phyloP scores from a whole-genome alignment of 1,284 basidiomycete genomes.

The Pholiota adiposa region DNA sequence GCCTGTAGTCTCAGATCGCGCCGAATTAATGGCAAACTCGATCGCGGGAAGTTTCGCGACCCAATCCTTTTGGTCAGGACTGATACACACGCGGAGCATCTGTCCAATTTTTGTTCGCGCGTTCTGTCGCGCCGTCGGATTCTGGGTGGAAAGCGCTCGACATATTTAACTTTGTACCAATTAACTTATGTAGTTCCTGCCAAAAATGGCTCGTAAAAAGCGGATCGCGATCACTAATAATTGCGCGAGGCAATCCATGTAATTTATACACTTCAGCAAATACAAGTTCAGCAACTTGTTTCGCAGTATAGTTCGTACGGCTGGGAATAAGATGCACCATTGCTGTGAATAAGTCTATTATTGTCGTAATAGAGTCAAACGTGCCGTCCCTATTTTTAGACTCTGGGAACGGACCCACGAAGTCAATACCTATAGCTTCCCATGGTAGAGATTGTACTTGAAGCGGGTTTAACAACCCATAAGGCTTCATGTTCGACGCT shows the following conservation, averaged over 20 bases:
- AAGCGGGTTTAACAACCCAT: slow-evolving; percentile 35
- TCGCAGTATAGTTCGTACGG: slow-evolving; percentile 32
- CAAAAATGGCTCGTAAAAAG: slow-evolving; percentile 48
- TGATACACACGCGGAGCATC: slow-evolving; percentile 32
- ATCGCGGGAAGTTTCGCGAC: slow-evolving; percentile 27
- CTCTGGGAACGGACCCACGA: slow-evolving; percentile 13
- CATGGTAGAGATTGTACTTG: slow-evolving; percentile 32
- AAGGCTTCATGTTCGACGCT: slow-evolving; percentile 28
- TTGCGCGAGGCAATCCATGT: slow-evolving; percentile 39
- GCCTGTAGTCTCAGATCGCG: slow-evolving; percentile 7
- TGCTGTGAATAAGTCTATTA: slow-evolving; percentile 39
- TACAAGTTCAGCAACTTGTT: slow-evolving; percentile 40
- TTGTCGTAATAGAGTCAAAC: slow-evolving; percentile 25
- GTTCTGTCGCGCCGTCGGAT: slow-evolving; percentile 44
- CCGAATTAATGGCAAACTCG: slow-evolving; percentile 12
- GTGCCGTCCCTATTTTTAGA: slow-evolving; percentile 21
- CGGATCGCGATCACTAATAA: slow-evolving; percentile 45
- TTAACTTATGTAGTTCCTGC: slow-evolving; percentile 36
- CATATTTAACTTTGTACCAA: slow-evolving; percentile 41
- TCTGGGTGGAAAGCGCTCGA: slow-evolving; percentile 48
- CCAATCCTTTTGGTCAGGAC: slow-evolving; percentile 40
- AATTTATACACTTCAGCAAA: slow-evolving; percentile 39
- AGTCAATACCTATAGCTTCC: slow-evolving; percentile 43
- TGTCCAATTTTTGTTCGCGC: slow-evolving; percentile 32
- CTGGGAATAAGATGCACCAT: slow-evolving; percentile 38